phyloP scores from a whole-genome alignment of 2,329 filamentous ascomycete species.

The Neonectria hederae region DNA sequence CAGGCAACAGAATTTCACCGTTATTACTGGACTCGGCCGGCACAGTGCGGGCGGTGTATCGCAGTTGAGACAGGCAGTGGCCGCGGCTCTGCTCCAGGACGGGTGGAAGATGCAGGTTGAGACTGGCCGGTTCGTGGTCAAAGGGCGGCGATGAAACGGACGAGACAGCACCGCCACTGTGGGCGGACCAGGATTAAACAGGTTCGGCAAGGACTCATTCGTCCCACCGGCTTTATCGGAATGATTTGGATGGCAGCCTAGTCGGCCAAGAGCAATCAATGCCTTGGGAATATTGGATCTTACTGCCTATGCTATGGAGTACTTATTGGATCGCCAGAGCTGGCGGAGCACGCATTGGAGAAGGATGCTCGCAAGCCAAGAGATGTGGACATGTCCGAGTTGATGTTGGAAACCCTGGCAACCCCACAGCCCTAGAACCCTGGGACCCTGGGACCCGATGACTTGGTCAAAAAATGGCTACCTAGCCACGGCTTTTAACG shows the following conservation, averaged over 20 bases:
- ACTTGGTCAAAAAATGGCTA: not conserved
- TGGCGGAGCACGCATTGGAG: not conserved
- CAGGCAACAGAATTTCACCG: conserved; percentile 67
- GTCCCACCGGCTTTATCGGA: not conserved
- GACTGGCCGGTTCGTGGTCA: conserved; percentile 76
- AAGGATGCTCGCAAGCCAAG: not conserved
- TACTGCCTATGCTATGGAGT: not conserved
- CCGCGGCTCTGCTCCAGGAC: conserved; percentile 75
- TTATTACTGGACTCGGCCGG: conserved; percentile 83
- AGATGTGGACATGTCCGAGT: not conserved
- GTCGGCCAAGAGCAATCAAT: not conserved
- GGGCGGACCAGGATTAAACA: not conserved
- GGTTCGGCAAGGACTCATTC: not conserved
- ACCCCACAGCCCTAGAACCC: not conserved
- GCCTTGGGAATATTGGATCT: not conserved
- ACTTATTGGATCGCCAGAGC: not conserved
- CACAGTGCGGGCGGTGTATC: conserved; percentile 83
- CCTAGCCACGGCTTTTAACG: too few species aligned
- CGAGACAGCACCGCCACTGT: not conserved
- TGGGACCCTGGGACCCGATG: not conserved
- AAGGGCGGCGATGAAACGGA: conserved; percentile 58
- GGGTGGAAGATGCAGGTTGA: conserved; percentile 85
- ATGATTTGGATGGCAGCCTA: not conserved
- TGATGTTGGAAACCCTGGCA: not conserved
- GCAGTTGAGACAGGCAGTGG: conserved; percentile 82